Evolutionary conservation across 1,284 basidiomycete genomes (phyloP), one percentile per base, ranked within the genome.

Genomic region (Austroboletus niveus): DNA sequence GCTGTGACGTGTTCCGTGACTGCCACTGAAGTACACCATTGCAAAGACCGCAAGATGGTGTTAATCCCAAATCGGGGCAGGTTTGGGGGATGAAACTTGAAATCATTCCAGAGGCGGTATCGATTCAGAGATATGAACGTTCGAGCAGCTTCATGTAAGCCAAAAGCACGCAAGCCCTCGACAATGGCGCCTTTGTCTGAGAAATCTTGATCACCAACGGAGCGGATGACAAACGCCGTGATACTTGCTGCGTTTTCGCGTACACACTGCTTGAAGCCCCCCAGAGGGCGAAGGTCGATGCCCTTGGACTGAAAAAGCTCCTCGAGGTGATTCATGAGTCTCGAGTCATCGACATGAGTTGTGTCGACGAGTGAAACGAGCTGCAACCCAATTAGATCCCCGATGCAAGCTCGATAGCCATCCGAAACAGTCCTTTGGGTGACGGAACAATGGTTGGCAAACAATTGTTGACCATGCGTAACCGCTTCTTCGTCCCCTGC

Each of bases 361-460:
- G 71, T 55, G 42, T 79, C 71, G 12, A 81, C 63, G 60, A 73
- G 77, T 27, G 72, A 72, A 8, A 79, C 75, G 43, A 87, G 74
- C 52, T 82, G 76, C 56, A 81, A 77, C 1, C 85, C 89, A 31
- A 91, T 72, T 44, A 90, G 79, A 45, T 88, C 83, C 5, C 87
- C 80, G 54, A 93, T 85, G 61, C 87, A 91, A 47, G 78, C 75
- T 17, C 69, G 71, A 46, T 88, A 68, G 6, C 84, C 90, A 8
- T 87, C 76, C 3, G 64, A 59, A 8, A 65, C 52, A 1, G 75
- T 70, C 55, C 78, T 82, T 47, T 80, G 77, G 24, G 84, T 68
- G n/a, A 81, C 74, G 42, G 74, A 74, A 60, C 89, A 91, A 55
- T 91, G 84, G n/a, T 68, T 73, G 42, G 70, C 69, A 59, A 91